Evolutionary conservation across 306 rosid genomes (phyloP), one percentile per base, ranked within the genome.

Genomic region (Quercus suber): DNA sequence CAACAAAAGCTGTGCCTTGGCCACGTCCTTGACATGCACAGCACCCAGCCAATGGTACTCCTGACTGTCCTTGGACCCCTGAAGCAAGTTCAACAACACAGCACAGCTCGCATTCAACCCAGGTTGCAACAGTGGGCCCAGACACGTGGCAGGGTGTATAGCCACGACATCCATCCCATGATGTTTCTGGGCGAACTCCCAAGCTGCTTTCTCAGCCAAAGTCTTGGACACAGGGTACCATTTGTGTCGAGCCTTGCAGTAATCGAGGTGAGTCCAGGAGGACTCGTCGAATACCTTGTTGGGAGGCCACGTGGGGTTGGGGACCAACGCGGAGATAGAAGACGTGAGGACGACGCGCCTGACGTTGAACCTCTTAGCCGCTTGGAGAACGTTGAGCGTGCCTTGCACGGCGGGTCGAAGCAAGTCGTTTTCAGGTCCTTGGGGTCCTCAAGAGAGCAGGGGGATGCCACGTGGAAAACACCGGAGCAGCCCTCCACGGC

Each of bases 221-320:
- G 97, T 90, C 80, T 94, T 92, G 55, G 94, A 92, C 53, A 94
- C 97, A 1, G 98, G 98, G 82, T 94, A 94, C 97, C 94, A 94
- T 71, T 88, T 94, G 78, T 87, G 81, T 23, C 85, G 81, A 28
- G 84, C 76, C 64, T 60, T 56, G 83, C 97, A 92, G 87, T 82
- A 90, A 3, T 87, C 90, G 11, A 90, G 86, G 75, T 94, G 93
- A 4, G 97, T 94, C 98, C 98, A 92, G 0, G 97, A 92, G 5
- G 87, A 69, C 81, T 92, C 98, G 51, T 94, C 97, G 5, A 87
- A 51, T 6, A 69, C 28, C 76, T 64, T 84, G 1, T 75, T 56
- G 7, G 76, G 20, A 2, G 97, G 94, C 98, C 98, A 94, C 6
- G 23, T 30, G 1, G 94, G 94, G 70, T 94, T 94, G 0, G 98